Conservation (phyloP, 2,329 filamentous ascomycete species). For the Coccinonectria pachysandricola region DNA sequence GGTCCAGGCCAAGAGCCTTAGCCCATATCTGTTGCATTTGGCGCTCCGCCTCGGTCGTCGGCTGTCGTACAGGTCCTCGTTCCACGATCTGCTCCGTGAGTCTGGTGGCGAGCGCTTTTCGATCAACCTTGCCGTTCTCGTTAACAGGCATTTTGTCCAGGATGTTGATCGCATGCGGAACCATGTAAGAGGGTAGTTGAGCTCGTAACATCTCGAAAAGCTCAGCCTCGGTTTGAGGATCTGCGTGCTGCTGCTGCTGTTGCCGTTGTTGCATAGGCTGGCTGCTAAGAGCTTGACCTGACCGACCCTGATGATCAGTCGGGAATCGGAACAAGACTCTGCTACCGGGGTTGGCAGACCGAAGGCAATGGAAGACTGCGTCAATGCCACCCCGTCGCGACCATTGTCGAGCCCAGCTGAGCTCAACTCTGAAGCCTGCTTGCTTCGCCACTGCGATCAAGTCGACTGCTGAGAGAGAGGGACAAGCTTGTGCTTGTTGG, state of each 20-base stretch:
- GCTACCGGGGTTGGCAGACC: slow-evolving; percentile 4
- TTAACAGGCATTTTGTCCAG: slow-evolving; percentile 18
- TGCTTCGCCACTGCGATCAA: slow-evolving; percentile 14
- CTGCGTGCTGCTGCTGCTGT: slow-evolving; percentile 1
- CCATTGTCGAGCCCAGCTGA: slow-evolving; percentile 29
- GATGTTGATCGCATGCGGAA: slow-evolving; percentile 12
- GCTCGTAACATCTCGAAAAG: slow-evolving; percentile 1
- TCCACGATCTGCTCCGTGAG: too few relatives aligned
- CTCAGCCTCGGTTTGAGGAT: slow-evolving; percentile 3
- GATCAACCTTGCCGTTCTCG: slow-evolving; percentile 16
- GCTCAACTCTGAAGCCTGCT: slow-evolving; percentile 34
- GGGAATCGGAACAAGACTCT: slow-evolving; percentile 7
- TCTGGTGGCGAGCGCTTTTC: slow-evolving; percentile 5
- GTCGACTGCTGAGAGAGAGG: slow-evolving; percentile 8
- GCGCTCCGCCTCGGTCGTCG: not conserved
- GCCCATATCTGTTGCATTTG: too few relatives aligned
- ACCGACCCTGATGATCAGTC: slow-evolving; percentile 3
- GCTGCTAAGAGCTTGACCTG: slow-evolving; percentile 5
- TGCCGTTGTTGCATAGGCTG: slow-evolving; percentile 7
- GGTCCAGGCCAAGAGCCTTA: too few relatives aligned
- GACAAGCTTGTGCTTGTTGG: slow-evolving; percentile 1
- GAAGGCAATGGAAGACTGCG: slow-evolving; percentile 10
- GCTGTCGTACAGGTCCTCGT: not conserved
- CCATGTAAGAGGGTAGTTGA: slow-evolving; percentile 17
- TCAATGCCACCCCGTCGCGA: slow-evolving; percentile 10